Conservation (phyloP, 208 protist genomes). For the Wallacemonas sp. region DNA sequence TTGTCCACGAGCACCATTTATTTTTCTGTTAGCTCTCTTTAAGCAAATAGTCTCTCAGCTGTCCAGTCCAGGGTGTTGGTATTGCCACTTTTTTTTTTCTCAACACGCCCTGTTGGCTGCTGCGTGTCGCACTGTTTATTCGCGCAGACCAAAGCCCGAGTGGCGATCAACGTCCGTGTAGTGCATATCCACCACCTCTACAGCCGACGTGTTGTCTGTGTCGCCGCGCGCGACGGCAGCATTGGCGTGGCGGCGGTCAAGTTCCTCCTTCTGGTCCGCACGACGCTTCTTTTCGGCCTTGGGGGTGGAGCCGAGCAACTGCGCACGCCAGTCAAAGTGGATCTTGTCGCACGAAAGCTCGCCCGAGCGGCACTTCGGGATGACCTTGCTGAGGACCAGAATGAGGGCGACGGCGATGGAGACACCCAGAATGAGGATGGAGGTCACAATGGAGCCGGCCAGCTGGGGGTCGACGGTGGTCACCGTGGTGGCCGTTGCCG, state of each 20-base stretch:
- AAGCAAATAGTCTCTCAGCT: too few relatives aligned
- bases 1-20: too few relatives aligned
- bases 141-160: neutral
- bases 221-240: neutral
- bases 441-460: constrained; percentile 43
- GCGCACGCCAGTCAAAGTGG: constrained; percentile 48
- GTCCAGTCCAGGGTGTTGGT: too few relatives aligned
- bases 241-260: constrained; percentile 10
- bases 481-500: constrained; percentile 15
- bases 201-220: neutral
- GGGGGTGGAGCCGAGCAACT: constrained; percentile 45
- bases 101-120: too few relatives aligned
- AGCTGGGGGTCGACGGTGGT: constrained; percentile 26
- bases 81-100: constrained; percentile 3
- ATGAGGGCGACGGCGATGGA: constrained; percentile 23
- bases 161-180: constrained; percentile 6
- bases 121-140: constrained; percentile 5
- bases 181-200: constrained; percentile 8
- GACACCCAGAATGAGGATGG: constrained; percentile 46
- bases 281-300: constrained; percentile 37
- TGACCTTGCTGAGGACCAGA: constrained; percentile 24
- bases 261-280: constrained; percentile 17
- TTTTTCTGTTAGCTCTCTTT: too few relatives aligned
- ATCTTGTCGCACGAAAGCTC: constrained; percentile 41
- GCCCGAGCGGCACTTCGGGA: constrained; percentile 38